These are phyloP conservation scores for Amniculicola lignicola DNA, from an alignment of 495 filamentous ascomycete genomes.

Conservation along the genomic window DNA sequence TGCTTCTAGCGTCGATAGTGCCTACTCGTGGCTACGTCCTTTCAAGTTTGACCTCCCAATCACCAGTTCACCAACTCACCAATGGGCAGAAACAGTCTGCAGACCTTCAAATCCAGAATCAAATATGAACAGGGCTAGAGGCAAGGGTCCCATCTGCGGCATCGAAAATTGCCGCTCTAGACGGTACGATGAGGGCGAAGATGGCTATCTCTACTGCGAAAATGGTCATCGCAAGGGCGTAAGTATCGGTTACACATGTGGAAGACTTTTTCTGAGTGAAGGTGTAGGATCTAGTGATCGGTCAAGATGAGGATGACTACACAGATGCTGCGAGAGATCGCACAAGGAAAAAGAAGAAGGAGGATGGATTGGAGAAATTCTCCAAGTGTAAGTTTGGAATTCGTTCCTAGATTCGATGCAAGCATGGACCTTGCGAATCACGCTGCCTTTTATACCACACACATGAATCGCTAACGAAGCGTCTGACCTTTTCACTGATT, in stretches of 20 bases:
- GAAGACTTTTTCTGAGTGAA: not conserved
- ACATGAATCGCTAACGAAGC: no score
- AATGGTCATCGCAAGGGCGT: conserved; percentile 54
- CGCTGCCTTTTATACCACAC: not conserved
- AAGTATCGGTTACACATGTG: conserved; percentile 6
- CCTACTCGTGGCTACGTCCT: not conserved
- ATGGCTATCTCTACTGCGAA: conserved; percentile 52
- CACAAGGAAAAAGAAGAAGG: conserved; percentile 53
- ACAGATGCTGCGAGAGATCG: conserved; percentile 55
- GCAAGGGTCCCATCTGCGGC: conserved; percentile 26
- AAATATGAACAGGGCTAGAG: conserved; percentile 6
- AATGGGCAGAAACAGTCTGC: no score
- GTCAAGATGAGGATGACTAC: conserved; percentile 75
- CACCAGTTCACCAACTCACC: not conserved
- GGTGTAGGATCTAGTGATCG: conserved; percentile 39
- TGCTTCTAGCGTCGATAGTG: not conserved
- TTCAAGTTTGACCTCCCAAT: not conserved
- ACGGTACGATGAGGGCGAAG: conserved; percentile 47
- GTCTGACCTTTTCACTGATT: no score
- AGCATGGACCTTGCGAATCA: no score
- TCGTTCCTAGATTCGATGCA: no score
- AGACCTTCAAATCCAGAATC: no score
- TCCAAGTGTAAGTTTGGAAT: conserved; percentile 29
- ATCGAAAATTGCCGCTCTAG: conserved; percentile 48
- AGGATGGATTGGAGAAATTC: conserved; percentile 49